These are phyloP conservation scores for Cardamine resedifolia DNA, from an alignment of 345 rosid genomes.

Conservation along the genomic window DNA sequence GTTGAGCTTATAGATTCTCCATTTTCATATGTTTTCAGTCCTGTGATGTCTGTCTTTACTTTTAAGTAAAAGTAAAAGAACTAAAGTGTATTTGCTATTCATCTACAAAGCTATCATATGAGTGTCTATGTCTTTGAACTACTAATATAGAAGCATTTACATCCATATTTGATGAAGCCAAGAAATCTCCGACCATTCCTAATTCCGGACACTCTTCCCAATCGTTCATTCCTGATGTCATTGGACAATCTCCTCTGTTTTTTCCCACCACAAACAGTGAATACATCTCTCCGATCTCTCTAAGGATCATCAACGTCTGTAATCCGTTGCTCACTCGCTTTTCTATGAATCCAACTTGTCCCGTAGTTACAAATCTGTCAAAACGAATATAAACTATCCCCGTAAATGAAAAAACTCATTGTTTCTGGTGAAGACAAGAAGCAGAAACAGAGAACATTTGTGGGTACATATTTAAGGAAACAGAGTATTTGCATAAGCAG, in stretches of 20 bases:
- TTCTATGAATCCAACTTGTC: constrained; percentile 55
- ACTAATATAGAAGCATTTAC: constrained; percentile 62
- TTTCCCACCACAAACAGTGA: constrained; percentile 71
- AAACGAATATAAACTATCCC: background rate
- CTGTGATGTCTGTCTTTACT: background rate
- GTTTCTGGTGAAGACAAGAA: background rate
- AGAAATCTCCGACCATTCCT: constrained; percentile 63
- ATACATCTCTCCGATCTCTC: constrained; percentile 53
- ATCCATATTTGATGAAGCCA: constrained; percentile 59
- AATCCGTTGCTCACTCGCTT: constrained; percentile 47
- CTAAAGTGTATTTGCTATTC: constrained; percentile 21
- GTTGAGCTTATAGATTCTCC: constrained; percentile 4
- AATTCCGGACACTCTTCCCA: constrained; percentile 96
- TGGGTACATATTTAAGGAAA: background rate
- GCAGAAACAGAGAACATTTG: background rate
- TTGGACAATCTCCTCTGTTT: constrained; percentile 44
- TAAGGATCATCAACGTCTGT: constrained; percentile 49
- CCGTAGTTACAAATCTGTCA: constrained; percentile 58
- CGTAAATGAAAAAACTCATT: background rate
- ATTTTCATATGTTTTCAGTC: background rate
- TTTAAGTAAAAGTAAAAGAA: background rate
- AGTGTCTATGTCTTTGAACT: constrained; percentile 62
- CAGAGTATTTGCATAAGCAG: constrained; percentile 3
- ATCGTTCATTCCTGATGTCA: constrained; percentile 68
- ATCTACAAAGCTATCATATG: constrained; percentile 36